Evolutionary conservation across 176 grass and related monocot genomes (phyloP).

Genomic region (Olyra latifolia): DNA sequence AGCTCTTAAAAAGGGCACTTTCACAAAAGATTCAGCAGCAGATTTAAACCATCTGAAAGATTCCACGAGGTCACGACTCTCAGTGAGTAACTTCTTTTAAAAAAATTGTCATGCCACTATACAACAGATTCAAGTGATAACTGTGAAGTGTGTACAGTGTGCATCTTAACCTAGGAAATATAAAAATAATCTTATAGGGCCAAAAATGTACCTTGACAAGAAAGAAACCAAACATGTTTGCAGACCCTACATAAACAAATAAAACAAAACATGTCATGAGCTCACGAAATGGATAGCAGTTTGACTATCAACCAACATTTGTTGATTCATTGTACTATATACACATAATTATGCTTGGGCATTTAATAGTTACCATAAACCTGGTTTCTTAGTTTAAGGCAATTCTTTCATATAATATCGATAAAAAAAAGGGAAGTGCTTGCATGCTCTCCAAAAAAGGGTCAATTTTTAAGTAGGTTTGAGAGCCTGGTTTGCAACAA

Average conservation of each 20-base stretch:
- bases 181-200: slow-evolving; percentile 10
- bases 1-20: slow-evolving; percentile 87
- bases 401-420: background rate
- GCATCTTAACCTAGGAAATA: slow-evolving; percentile 23
- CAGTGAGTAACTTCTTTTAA: slow-evolving; percentile 18
- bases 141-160: slow-evolving; percentile 8
- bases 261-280: slow-evolving; percentile 26
- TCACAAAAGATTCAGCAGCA: slow-evolving; percentile 74
- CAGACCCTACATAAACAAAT: slow-evolving; percentile 65
- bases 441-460: slow-evolving; percentile 1
- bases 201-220: slow-evolving; percentile 72
- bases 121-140: slow-evolving; percentile 3
- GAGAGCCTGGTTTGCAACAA: background rate
- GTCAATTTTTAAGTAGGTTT: background rate
- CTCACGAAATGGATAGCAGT: slow-evolving; percentile 15
- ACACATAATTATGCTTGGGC: slow-evolving; percentile 3
- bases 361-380: slow-evolving; percentile 21
- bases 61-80: background rate
- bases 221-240: slow-evolving; percentile 97
- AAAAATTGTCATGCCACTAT: background rate
- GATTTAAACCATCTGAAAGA: slow-evolving; percentile 93
- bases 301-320: background rate
- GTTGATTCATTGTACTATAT: background rate
- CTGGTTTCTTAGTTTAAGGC: background rate
- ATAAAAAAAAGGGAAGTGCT: background rate